phyloP scores from a whole-genome alignment of 257 asterid species.

The Rhazya stricta region DNA sequence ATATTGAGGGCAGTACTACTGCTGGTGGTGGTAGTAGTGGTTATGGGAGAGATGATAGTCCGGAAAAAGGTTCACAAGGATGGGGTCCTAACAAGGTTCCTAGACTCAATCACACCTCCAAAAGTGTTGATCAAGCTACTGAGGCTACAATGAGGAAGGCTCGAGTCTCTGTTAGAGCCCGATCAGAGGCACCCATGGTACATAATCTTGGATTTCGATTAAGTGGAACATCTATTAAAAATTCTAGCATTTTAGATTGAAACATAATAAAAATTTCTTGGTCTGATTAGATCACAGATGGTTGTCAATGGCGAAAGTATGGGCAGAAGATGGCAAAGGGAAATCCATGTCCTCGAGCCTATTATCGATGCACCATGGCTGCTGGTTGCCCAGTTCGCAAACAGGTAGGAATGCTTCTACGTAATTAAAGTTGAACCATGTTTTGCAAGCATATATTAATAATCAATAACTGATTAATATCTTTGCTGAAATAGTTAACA shows the following conservation, averaged over 20 bases:
- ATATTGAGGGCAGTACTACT: slow-evolving; percentile 14
- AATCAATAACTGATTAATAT: not conserved
- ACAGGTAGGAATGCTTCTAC: slow-evolving; percentile 48
- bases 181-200: slow-evolving; percentile 93
- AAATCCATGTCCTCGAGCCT: slow-evolving; percentile 95
- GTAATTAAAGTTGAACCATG: not conserved
- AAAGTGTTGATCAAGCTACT: slow-evolving; percentile 62
- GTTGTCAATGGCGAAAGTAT: slow-evolving; percentile 97
- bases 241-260: not conserved
- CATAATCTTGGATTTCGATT: not conserved
- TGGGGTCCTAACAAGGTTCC: slow-evolving; percentile 46
- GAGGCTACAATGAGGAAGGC: slow-evolving; percentile 98
- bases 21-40: not conserved
- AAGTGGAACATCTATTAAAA: not conserved
- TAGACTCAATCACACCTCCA: slow-evolving; percentile 33
- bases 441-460: not conserved
- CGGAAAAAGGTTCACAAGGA: slow-evolving; percentile 34
- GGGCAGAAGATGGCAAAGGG: slow-evolving; percentile 99
- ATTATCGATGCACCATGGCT: slow-evolving; percentile 96
- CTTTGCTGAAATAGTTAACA: not conserved
- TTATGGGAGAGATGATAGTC: slow-evolving; percentile 31
- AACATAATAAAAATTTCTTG: not conserved
- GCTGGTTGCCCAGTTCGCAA: slow-evolving; percentile 92
- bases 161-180: slow-evolving; percentile 89
- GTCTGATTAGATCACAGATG: slow-evolving; percentile 64